Percentiles rank a stretch among this genome's conserved stretches.
phyloP scores from a whole-genome alignment of 225 moss, liverwort and hornwort species.

The Asterella californica region DNA sequence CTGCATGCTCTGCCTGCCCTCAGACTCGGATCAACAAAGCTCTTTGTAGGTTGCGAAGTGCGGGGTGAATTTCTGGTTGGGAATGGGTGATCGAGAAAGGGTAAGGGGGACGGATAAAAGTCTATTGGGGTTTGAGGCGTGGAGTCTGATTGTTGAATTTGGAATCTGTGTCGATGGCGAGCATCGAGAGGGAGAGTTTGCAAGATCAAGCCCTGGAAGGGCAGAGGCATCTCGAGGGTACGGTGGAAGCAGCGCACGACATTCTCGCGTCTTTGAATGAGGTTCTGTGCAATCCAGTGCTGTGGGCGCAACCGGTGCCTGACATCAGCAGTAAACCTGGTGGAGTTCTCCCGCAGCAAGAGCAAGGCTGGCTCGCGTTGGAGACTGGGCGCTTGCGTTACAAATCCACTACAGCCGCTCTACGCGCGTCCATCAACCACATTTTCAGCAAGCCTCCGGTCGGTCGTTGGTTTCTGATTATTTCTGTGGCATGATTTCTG shows the following conservation, averaged over 20 bases:
- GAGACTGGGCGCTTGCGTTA: slow-evolving; percentile 73
- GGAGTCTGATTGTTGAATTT: background rate
- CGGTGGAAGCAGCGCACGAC: slow-evolving; percentile 82
- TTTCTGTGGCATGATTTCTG: background rate
- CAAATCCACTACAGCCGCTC: slow-evolving; percentile 62
- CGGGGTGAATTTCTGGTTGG: no score
- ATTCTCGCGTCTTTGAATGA: slow-evolving; percentile 75
- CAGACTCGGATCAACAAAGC: no score
- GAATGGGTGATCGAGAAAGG: no score
- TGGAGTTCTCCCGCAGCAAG: slow-evolving; percentile 27
- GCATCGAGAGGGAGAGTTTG: slow-evolving; percentile 36
- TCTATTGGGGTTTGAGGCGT: background rate
- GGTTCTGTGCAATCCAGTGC: slow-evolving; percentile 58
- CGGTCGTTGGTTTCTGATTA: background rate
- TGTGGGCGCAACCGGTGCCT: slow-evolving; percentile 61
- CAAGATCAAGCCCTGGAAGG: slow-evolving; percentile 68
- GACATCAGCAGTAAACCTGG: slow-evolving; percentile 16
- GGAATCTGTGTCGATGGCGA: background rate
- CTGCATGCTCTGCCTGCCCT: no score
- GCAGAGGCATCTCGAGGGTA: slow-evolving; percentile 61
- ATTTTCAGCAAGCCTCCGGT: slow-evolving; percentile 61
- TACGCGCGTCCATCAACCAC: slow-evolving; percentile 62
- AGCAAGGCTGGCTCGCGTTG: slow-evolving; percentile 63
- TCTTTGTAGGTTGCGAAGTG: no score
- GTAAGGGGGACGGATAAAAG: no score